Base-by-base conservation (phyloP, 2,329 filamentous ascomycete species). In the Cercospora berteroae region DNA sequence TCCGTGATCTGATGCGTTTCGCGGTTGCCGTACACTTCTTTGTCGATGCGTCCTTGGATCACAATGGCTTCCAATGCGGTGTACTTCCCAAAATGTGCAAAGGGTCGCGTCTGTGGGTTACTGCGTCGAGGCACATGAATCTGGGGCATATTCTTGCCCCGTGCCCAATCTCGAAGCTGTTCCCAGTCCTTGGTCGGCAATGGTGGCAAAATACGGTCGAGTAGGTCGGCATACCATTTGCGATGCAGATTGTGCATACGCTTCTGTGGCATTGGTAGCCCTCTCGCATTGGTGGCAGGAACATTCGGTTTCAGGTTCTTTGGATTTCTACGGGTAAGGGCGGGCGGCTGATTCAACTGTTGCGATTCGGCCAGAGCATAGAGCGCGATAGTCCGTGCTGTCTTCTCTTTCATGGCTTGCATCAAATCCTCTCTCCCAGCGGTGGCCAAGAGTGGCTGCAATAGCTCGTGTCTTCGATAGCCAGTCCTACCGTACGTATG, bases 401-500 rank as follows among this genome's bases (percentile, higher is more conserved):
- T n/a, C 16, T n/a, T 42, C 36, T 42, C 16, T 42, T 42, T 16
- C 36, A 42, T n/a, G 16, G 31, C 25, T 31, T 52, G 61, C 20
- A n/a, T 50, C 63, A 63, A 55, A 3, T 42, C 56, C 48, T 61
- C 59, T 18, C 52, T 42, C 16, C 44, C 65, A 16, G 44, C 57
- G 6, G 36, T 60, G 3, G 70, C 39, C 63, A 74, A 52, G 5
- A 76, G 57, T 4, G 71, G 71, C 56, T 50, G 12, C 67, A 87
- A 63, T 33, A 89, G 74, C 9, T 83, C 77, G 66, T 83, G 79
- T 71, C 85, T 81, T 33, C 85, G 80, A 69, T 78, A 81, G 8
- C 87, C 87, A 33, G 79, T 80, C 61, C 88, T 83, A 13, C 86
- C 88, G 72, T 89, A 89, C 13, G 87, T 81, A 67, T 83, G 76